Conservation (phyloP, 768 basidiomycete species). For the Sistotremastrum niveocremeum region DNA sequence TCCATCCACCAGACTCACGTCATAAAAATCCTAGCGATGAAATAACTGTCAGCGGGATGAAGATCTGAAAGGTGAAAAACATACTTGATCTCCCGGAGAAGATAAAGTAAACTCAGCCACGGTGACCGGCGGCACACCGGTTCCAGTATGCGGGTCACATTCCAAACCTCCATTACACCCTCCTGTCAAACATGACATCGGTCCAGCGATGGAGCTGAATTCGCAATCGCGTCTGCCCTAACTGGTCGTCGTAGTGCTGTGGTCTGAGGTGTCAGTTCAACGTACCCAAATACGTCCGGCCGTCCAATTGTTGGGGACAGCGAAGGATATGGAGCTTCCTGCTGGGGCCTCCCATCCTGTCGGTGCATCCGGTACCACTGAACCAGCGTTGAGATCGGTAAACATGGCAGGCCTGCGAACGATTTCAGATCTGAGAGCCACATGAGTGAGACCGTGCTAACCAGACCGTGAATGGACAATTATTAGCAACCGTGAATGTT, state of each 20-base stretch:
- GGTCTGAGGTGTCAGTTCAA: neutral
- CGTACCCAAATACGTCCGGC: constrained; percentile 26
- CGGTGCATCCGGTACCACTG: constrained; percentile 13
- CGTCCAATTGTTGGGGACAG: constrained; percentile 26
- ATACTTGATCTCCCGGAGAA: too few species aligned
- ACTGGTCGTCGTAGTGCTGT: neutral
- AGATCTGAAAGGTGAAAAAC: neutral
- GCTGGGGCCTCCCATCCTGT: constrained; percentile 22
- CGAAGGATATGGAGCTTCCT: constrained; percentile 16
- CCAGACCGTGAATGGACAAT: constrained; percentile 30
- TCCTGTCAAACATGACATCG: constrained; percentile 23
- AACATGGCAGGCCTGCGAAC: constrained; percentile 13
- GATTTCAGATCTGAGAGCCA: neutral
- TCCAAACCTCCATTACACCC: constrained; percentile 27
- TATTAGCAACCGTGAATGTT: constrained; percentile 29
- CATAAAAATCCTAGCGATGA: neutral
- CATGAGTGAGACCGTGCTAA: constrained; percentile 1
- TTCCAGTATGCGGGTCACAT: constrained; percentile 24
- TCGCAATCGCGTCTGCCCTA: constrained; percentile 27
- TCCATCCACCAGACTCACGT: too few species aligned
- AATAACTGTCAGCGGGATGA: neutral
- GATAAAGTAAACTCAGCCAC: constrained; percentile 21
- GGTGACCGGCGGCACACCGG: constrained; percentile 23
- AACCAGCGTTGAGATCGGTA: constrained; percentile 20
- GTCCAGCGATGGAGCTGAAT: constrained; percentile 20